These are phyloP conservation scores for Corynascus novoguineensis DNA, from an alignment of 495 filamentous ascomycete species.

Conservation along the genomic window DNA sequence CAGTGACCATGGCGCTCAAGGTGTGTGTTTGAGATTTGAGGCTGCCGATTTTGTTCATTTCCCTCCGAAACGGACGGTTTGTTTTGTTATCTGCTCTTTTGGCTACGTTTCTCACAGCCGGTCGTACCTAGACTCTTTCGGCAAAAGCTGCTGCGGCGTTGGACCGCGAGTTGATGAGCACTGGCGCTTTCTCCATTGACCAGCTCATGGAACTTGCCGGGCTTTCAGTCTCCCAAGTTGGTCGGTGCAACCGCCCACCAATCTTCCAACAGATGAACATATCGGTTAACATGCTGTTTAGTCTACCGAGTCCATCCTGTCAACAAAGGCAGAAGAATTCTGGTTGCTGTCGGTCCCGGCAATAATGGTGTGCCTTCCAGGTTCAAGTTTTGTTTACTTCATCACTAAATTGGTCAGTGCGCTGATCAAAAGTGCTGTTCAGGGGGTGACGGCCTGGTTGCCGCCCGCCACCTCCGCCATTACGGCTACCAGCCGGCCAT, in stretches of 20 bases:
- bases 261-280: neutral
- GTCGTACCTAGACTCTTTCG: slow-evolving; percentile 61
- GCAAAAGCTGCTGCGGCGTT: slow-evolving; percentile 83
- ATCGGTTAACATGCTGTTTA: slow-evolving; percentile 27
- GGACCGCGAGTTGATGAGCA: slow-evolving; percentile 90
- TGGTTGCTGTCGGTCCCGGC: slow-evolving; percentile 88
- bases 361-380: slow-evolving; percentile 68
- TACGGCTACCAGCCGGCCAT: slow-evolving; percentile 87
- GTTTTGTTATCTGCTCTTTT: neutral
- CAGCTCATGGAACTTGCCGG: slow-evolving; percentile 97
- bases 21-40: slow-evolving; percentile 22
- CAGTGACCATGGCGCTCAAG: slow-evolving; percentile 48
- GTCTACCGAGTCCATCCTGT: slow-evolving; percentile 81
- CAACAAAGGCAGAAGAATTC: slow-evolving; percentile 61
- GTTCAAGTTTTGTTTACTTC: slow-evolving; percentile 14
- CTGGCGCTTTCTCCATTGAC: slow-evolving; percentile 88
- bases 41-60: neutral
- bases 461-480: slow-evolving; percentile 88
- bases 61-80: neutral
- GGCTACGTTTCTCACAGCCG: neutral
- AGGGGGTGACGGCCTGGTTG: slow-evolving; percentile 93
- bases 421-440: slow-evolving; percentile 22
- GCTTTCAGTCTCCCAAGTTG: slow-evolving; percentile 85
- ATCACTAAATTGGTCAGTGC: slow-evolving; percentile 14
- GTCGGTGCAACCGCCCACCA: slow-evolving; percentile 38